Evolutionary conservation across 306 rosid genomes (phyloP).

Genomic region (Cucurbita maxima): DNA sequence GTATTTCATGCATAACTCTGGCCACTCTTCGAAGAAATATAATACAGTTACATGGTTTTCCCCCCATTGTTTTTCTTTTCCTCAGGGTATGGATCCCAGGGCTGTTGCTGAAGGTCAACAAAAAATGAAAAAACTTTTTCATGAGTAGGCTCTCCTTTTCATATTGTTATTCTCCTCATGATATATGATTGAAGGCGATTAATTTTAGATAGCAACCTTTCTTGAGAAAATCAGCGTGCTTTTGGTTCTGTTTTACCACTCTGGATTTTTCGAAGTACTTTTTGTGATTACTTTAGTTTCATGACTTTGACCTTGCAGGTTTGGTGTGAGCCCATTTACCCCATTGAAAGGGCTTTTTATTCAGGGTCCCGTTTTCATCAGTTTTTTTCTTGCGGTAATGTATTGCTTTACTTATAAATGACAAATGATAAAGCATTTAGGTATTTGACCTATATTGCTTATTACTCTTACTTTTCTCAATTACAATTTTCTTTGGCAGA

Average conservation of each 20-base stretch:
- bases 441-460: background rate
- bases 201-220: background rate
- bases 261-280: background rate
- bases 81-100: constrained; percentile 27
- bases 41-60: background rate
- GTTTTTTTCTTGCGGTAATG: constrained; percentile 86
- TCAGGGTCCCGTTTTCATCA: constrained; percentile 66
- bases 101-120: constrained; percentile 31
- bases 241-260: background rate
- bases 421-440: constrained; percentile 1
- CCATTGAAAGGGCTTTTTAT: constrained; percentile 72
- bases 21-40: background rate
- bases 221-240: constrained; percentile 11
- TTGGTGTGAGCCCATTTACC: constrained; percentile 67
- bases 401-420: constrained; percentile 10
- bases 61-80: background rate
- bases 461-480: constrained; percentile 8
- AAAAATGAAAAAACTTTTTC: constrained; percentile 20
- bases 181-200: background rate
- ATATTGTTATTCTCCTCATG: background rate
- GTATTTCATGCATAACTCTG: background rate
- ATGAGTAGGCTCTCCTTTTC: constrained; percentile 25
- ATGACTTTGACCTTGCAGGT: constrained; percentile 32
- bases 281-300: background rate
- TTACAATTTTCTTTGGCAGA: constrained; percentile 35